A percentile compares a stretch with the other conserved stretches of the same genome.
Conservation (phyloP, 768 basidiomycete species). For the Pulveroboletus sp. region DNA sequence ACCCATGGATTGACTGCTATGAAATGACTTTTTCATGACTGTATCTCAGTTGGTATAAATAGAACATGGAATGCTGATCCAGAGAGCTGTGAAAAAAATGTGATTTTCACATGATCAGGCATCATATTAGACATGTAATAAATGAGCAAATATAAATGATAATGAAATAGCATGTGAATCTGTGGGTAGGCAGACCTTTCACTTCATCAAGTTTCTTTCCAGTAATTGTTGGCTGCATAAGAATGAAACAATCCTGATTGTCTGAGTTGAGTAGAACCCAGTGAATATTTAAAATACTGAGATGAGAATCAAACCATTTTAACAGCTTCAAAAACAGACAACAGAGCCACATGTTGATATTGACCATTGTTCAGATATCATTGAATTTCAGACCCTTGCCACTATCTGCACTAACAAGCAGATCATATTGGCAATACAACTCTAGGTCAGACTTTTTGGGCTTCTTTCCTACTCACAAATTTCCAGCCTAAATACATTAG, state of each 20-base stretch:
- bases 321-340: constrained; percentile 2
- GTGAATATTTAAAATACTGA: background rate
- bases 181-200: background rate
- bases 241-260: background rate
- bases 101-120: no score
- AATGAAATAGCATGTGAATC: background rate
- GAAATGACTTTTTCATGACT: no score
- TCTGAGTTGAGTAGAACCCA: background rate
- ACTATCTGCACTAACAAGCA: background rate
- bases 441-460: background rate
- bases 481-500: background rate
- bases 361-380: background rate
- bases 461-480: background rate
- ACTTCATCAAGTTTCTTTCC: constrained; percentile 1
- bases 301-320: constrained; percentile 3
- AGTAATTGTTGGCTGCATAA: background rate
- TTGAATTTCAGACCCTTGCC: background rate
- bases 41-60: no score
- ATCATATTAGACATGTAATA: no score
- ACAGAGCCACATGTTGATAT: background rate
- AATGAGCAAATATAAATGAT: background rate
- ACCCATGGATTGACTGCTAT: no score
- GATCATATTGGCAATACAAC: background rate
- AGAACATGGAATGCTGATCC: no score
- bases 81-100: no score